These are phyloP conservation scores for Lactarius indigo DNA, from an alignment of 768 basidiomycete genomes.

Conservation along the genomic window DNA sequence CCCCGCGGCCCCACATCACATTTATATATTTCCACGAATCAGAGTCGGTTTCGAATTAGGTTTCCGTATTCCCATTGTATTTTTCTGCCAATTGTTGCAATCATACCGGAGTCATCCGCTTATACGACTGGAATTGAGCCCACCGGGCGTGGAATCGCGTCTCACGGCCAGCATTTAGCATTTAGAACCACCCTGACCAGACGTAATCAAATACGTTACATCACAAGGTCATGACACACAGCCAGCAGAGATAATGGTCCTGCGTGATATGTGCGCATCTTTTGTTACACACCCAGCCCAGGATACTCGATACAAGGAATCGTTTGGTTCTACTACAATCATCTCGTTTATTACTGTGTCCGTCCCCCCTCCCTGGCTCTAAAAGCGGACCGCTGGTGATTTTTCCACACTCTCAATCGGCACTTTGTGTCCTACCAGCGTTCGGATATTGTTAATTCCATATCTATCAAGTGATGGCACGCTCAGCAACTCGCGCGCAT, in stretches of 20 bases:
- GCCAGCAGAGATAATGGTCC: not conserved
- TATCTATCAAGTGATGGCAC: slow-evolving; percentile 50
- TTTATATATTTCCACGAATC: not conserved
- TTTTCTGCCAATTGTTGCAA: not conserved
- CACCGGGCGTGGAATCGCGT: not conserved
- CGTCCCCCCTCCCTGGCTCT: not conserved
- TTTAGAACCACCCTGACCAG: not conserved
- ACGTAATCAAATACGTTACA: not conserved
- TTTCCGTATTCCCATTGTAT: not conserved
- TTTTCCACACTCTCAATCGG: slow-evolving; percentile 86
- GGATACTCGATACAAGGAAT: too few species aligned
- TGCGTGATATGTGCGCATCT: not conserved
- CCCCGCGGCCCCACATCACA: not conserved
- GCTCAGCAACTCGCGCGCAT: not conserved
- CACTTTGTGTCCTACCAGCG: slow-evolving; percentile 96
- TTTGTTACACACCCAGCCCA: not conserved
- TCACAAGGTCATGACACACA: not conserved
- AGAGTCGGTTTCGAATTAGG: not conserved
- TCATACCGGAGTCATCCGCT: not conserved
- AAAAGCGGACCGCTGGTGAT: slow-evolving; percentile 89
- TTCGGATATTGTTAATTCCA: slow-evolving; percentile 95
- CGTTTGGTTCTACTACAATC: too few species aligned
- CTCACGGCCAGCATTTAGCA: too few species aligned
- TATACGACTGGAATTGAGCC: not conserved
- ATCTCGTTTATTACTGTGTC: not conserved